phyloP scores from a whole-genome alignment of 805 yeast species.

The Teunomyces atbi region DNA sequence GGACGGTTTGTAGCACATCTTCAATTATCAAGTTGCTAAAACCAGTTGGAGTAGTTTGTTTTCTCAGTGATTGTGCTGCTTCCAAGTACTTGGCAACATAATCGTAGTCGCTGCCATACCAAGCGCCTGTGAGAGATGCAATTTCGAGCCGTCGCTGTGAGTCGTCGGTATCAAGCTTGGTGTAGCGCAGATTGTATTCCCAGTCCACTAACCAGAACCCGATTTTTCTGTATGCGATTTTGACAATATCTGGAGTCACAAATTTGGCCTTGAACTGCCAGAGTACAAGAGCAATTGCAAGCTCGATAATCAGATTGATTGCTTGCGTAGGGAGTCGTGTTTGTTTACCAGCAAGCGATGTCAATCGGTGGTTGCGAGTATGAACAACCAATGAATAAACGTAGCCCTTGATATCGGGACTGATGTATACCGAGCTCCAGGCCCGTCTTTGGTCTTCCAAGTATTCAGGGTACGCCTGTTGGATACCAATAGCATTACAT shows the following conservation, averaged over 20 bases:
- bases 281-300: conserved; percentile 27
- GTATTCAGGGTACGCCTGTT: background rate
- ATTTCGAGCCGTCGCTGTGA: conserved; percentile 23
- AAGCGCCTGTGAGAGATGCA: conserved; percentile 39
- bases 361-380: conserved; percentile 37
- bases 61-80: conserved; percentile 16
- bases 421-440: conserved; percentile 20
- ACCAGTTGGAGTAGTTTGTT: conserved; percentile 30
- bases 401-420: conserved; percentile 37
- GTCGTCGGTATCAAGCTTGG: conserved; percentile 6
- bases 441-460: background rate
- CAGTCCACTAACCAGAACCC: conserved; percentile 46
- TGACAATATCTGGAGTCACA: conserved; percentile 38
- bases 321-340: conserved; percentile 34
- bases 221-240: conserved; percentile 37
- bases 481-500: background rate
- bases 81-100: conserved; percentile 29
- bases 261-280: conserved; percentile 13
- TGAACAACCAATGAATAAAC: conserved; percentile 36
- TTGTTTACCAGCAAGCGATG: conserved; percentile 36
- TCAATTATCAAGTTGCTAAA: conserved; percentile 35
- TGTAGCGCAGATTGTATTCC: conserved; percentile 27
- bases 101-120: conserved; percentile 44
- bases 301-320: conserved; percentile 26
- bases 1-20: conserved; percentile 31